Base-by-base conservation (phyloP, 2,329 filamentous ascomycete genomes). In the Endoconidiophora laricicola region DNA sequence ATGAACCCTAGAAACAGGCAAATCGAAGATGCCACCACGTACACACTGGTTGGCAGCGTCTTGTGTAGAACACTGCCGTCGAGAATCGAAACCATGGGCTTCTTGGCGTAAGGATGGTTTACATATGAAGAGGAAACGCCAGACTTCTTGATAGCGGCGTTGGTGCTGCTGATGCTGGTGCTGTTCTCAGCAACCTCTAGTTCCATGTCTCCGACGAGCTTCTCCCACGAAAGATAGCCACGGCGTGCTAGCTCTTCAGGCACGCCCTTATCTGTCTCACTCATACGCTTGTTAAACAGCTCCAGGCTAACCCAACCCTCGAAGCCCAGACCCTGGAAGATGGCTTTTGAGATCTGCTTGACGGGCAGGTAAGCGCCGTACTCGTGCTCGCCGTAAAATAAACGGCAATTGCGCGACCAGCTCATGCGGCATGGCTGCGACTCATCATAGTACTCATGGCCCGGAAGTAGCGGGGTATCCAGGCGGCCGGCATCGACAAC, bases 401-500 rank as follows among this genome's bases (percentile, higher is more conserved):
- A 2, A 16, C 84, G 68, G 55, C 80, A 83, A 60, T 87, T 87
- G 16, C 84, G 58, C 1, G 62, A 84, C 84, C 84, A 90, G 58
- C 73, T 84, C 84, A 90, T 88, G 3, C 79, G 66, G 0, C 59
- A 6, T 0, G 64, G 65, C 55, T 66, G 64, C 24, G 58, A 59
- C 0, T 55, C 38, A 53, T 61, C 55, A 52, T 66, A 62, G 37
- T 64, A 65, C 2, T 58, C 54, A 43, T 68, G 65, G 0, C 60
- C 64, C 3, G 68, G 73, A 60, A 52, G 29, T 4, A 88, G 62
- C 0, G 83, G 82, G 9, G 65, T 57, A 0, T 62, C 58, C 3
- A 87, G 67, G 3, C 72, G 68, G 60, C 86, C 81, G 1, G 77
- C 84, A 58, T 90, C 83, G 4, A 83, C 83, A 6, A 88, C 71